phyloP scores from a whole-genome alignment of 352 stramenopile genomes.

The Discostella stelligera region DNA sequence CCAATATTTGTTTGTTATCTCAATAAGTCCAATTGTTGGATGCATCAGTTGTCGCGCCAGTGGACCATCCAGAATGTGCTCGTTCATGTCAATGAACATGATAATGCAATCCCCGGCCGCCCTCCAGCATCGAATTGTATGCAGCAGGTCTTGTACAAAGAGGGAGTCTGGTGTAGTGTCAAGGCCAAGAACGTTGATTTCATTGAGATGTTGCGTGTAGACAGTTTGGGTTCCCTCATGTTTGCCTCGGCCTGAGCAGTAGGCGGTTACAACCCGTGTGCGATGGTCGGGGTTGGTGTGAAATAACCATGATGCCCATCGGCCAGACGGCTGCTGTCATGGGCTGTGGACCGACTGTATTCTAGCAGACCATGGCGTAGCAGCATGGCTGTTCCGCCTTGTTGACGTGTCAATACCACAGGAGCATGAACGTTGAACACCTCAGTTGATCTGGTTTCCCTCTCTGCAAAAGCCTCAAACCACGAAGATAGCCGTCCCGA shows the following conservation, averaged over 20 bases:
- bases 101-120: conserved; percentile 18
- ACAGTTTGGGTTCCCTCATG: not conserved
- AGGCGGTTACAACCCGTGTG: conserved; percentile 10
- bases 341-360: not conserved
- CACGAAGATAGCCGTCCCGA: not conserved
- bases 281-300: not conserved
- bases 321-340: conserved; percentile 4
- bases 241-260: not conserved
- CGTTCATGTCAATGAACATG: conserved; percentile 22
- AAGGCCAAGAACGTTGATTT: conserved; percentile 2
- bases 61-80: not conserved
- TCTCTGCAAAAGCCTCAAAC: not conserved
- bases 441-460: not conserved
- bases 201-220: conserved; percentile 19
- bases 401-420: not conserved
- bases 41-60: not conserved
- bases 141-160: conserved; percentile 18
- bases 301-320: conserved; percentile 11
- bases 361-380: not conserved
- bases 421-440: conserved; percentile 6
- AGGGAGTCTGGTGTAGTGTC: conserved; percentile 1
- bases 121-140: conserved; percentile 10
- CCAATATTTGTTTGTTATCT: not conserved
- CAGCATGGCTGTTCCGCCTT: conserved; percentile 5
- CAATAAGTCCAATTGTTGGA: not conserved